Percentiles rank a stretch among this genome's conserved stretches.
Conservation (phyloP, 495 filamentous ascomycete species). For the Lophium mytilinum region DNA sequence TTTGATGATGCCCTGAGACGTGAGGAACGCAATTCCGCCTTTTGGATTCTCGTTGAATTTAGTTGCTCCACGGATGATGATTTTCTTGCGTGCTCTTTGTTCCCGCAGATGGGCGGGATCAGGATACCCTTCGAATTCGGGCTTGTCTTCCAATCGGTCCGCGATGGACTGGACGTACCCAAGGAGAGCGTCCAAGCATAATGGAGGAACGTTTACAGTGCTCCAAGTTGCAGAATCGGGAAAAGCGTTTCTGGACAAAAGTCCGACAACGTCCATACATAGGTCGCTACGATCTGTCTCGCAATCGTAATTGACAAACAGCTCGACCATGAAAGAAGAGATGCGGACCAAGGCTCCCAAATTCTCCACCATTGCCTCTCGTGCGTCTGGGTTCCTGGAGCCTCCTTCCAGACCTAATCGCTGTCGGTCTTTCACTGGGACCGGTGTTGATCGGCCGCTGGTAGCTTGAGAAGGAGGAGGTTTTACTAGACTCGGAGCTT, state of each 20-base stretch:
- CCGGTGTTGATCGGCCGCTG: conserved; percentile 85
- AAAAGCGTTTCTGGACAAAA: conserved; percentile 88
- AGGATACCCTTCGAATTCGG: conserved; percentile 57
- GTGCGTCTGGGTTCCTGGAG: conserved; percentile 79
- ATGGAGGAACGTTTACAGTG: conserved; percentile 91
- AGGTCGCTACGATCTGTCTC: conserved; percentile 86
- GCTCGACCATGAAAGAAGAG: conserved; percentile 85
- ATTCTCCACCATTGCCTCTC: conserved; percentile 98
- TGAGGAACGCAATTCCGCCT: conserved; percentile 77
- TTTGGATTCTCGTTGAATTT: conserved; percentile 97
- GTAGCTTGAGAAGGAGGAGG: conserved; percentile 62
- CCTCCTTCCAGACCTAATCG: conserved; percentile 92
- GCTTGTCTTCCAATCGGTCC: conserved; percentile 70
- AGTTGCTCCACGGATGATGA: conserved; percentile 76
- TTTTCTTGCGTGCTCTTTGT: conserved; percentile 69
- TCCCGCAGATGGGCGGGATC: conserved; percentile 54
- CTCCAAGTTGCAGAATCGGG: conserved; percentile 98
- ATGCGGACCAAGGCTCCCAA: conserved; percentile 85
- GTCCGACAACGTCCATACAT: conserved; percentile 89
- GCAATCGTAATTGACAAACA: conserved; percentile 98
- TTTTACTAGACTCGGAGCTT: conserved; percentile 78
- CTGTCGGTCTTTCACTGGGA: conserved; percentile 87
- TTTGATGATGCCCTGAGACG: conserved; percentile 73
- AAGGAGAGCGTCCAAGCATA: conserved; percentile 87
- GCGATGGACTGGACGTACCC: conserved; percentile 86